Evolutionary conservation across 2,329 filamentous ascomycete species (phyloP).

Genomic region (Fusarium napiforme): DNA sequence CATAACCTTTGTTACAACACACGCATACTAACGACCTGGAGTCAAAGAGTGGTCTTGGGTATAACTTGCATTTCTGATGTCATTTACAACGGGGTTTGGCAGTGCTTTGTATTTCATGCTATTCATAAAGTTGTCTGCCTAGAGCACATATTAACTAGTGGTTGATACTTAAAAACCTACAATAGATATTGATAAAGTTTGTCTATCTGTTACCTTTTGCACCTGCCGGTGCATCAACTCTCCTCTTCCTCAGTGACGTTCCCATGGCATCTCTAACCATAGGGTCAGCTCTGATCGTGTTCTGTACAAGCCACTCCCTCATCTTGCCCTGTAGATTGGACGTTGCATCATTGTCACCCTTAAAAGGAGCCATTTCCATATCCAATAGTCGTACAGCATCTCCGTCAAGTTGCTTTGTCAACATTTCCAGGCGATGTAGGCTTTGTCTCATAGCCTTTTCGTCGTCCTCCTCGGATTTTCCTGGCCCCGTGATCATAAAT

Average conservation of each 20-base stretch:
- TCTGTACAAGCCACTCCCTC: slow-evolving; percentile 88
- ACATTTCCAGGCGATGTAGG: slow-evolving; percentile 72
- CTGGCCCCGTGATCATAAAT: slow-evolving; percentile 45
- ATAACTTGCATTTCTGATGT: slow-evolving; percentile 25
- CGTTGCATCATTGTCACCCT: slow-evolving; percentile 73
- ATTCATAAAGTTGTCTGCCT: slow-evolving; percentile 16
- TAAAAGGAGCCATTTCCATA: slow-evolving; percentile 84
- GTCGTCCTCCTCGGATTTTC: slow-evolving; percentile 48
- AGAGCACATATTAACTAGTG: slow-evolving; percentile 2
- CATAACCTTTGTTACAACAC: slow-evolving; percentile 8
- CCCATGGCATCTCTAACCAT: slow-evolving; percentile 85
- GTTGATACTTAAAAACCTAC: slow-evolving; percentile 30
- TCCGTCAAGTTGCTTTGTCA: slow-evolving; percentile 69
- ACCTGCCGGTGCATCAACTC: slow-evolving; percentile 70
- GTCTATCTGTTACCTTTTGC: slow-evolving; percentile 61
- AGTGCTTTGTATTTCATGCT: slow-evolving; percentile 15
- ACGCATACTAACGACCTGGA: slow-evolving; percentile 37
- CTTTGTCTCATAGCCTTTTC: slow-evolving; percentile 68
- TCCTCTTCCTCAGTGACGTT: slow-evolving; percentile 70
- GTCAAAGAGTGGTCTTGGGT: slow-evolving; percentile 37
- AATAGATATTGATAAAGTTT: slow-evolving; percentile 13
- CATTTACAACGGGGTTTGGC: slow-evolving; percentile 10
- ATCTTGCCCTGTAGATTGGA: slow-evolving; percentile 72
- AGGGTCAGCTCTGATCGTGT: slow-evolving; percentile 80
- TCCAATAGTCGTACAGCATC: slow-evolving; percentile 78